phyloP scores from a whole-genome alignment of 148 eudicot genomes.

The Diospyros kaki region DNA sequence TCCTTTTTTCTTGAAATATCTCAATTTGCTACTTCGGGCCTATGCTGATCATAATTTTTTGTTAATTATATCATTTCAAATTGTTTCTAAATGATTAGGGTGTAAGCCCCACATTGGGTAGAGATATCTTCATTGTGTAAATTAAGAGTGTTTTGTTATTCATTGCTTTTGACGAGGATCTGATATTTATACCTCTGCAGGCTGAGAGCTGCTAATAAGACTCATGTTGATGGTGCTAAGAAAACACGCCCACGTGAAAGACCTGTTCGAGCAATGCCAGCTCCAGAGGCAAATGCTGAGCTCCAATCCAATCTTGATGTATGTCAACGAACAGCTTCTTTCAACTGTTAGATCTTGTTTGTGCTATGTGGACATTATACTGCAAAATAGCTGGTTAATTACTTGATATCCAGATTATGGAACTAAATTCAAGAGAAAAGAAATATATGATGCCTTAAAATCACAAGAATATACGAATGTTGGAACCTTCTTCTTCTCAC shows the following conservation, averaged over 20 bases:
- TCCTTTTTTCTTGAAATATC: background rate
- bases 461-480: background rate
- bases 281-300: conserved; percentile 97
- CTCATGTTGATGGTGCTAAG: conserved; percentile 62
- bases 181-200: conserved; percentile 27
- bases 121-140: background rate
- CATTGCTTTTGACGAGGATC: background rate
- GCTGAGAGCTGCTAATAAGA: conserved; percentile 65
- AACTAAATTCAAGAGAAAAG: background rate
- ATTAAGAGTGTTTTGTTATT: background rate
- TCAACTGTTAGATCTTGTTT: background rate
- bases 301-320: conserved; percentile 92
- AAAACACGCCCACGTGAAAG: conserved; percentile 72
- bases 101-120: background rate
- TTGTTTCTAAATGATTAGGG: background rate
- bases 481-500: background rate
- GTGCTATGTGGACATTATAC: background rate
- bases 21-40: background rate
- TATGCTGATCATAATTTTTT: background rate
- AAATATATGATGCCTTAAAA: background rate
- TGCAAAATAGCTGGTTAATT: background rate
- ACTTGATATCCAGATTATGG: conserved; percentile 5
- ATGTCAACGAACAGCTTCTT: conserved; percentile 26
- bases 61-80: background rate
- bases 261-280: conserved; percentile 57